Base-by-base conservation (phyloP, 768 basidiomycete species). In the button mushroom (Agaricus bisporus) region DNA sequence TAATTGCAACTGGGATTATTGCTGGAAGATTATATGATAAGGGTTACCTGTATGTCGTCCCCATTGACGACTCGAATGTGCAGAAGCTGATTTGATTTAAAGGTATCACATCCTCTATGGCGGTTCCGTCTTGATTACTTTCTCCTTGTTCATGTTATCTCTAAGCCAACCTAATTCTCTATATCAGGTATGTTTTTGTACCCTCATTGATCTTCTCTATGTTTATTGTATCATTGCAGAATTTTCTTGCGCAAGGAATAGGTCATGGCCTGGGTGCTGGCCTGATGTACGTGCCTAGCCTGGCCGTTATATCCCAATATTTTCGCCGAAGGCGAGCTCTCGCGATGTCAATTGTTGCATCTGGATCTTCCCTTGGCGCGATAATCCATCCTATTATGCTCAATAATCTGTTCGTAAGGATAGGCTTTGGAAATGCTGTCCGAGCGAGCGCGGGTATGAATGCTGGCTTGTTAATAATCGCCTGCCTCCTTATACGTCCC, bases 301-400 rank as follows among this genome's bases (percentile, higher is more conserved):
- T 78, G 49, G 69, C 71, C 1, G 65, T 80, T 28, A 55, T 76
- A 26, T 69, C 73, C 4, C 77, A 78, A 42, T 71, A 77, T 57
- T 82, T 79, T 63, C 63, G 64, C 41, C 60, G 56, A 15, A 67
- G 70, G 5, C 71, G 73, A 15, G 70, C 73, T 9, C 61, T 77
- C 25, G 79, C 76, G 0, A 77, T 78, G 65, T 73, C 78, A 9
- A 57, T 65, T n/a, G 60, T 58, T 41, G 57, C 59, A 14, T 50
- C 65, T 15, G 67, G 63, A 6, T 62, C 63, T 5, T 60, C 64
- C 3, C 59, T 68, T 12, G 68, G 68, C 10, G 65, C 63, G 1
- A 54, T 78, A 18, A 59, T 80, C 3, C 74, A 76, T 55, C 76
- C 78, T 2, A 75, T 79, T 55, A 72, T 81, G 70, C 63, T 83